Conservation (phyloP, 176 grass and related monocot species). For the Bonia amplexicaulis region DNA sequence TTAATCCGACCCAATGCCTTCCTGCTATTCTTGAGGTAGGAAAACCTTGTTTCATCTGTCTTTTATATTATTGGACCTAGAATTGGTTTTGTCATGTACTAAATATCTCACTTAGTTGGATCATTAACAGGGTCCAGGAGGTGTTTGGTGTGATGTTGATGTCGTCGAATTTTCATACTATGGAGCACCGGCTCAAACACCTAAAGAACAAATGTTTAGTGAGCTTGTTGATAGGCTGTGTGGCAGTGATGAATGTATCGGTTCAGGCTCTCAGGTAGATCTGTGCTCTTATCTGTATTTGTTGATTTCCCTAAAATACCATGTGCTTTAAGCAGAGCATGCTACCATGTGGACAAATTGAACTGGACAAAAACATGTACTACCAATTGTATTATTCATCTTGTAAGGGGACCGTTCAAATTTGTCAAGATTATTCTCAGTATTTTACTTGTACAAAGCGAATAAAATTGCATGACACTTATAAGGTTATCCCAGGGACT, state of each 20-base stretch:
- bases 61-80: background rate
- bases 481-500: conserved; percentile 3
- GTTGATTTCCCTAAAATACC: conserved; percentile 12
- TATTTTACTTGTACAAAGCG: conserved; percentile 14
- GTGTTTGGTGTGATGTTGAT: conserved; percentile 99
- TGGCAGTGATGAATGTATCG: conserved; percentile 86
- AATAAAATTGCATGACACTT: background rate
- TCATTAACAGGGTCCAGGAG: conserved; percentile 86
- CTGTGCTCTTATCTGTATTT: conserved; percentile 16
- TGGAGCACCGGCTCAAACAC: conserved; percentile 80
- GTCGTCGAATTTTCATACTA: conserved; percentile 98
- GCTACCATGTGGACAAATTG: conserved; percentile 16
- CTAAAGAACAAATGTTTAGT: conserved; percentile 82
- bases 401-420: background rate
- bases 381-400: background rate
- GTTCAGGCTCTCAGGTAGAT: conserved; percentile 94
- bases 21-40: conserved; percentile 77
- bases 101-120: conserved; percentile 28
- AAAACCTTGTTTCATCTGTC: background rate
- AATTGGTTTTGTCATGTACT: background rate
- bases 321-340: background rate
- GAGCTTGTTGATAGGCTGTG: conserved; percentile 86
- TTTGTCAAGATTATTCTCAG: conserved; percentile 5
- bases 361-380: conserved; percentile 4
- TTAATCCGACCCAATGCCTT: conserved; percentile 69